These are phyloP conservation scores for Ascochyta viciae-villosae DNA, from an alignment of 2,329 filamentous ascomycete species.

Conservation along the genomic window DNA sequence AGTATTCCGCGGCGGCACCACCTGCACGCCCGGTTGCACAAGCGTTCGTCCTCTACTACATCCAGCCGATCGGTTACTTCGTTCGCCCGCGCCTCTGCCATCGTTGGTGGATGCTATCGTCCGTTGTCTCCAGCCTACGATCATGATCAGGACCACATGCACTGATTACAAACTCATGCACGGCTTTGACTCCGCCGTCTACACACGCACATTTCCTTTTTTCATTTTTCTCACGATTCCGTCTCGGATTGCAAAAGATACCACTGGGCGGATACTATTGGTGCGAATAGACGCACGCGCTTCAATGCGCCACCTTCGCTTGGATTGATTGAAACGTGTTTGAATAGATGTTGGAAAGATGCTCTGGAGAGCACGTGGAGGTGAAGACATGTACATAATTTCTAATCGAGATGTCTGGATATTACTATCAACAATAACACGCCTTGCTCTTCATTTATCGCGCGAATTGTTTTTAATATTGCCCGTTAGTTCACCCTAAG, in stretches of 20 bases:
- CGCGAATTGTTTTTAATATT: no score
- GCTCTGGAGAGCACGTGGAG: neutral
- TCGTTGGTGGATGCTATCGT: constrained; percentile 14
- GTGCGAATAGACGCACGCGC: constrained; percentile 11
- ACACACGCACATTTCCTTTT: constrained; percentile 5
- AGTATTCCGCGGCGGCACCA: constrained; percentile 3
- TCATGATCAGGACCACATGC: neutral
- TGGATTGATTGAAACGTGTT: neutral
- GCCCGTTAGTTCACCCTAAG: no score
- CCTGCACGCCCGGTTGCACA: constrained; percentile 6
- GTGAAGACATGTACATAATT: constrained; percentile 10
- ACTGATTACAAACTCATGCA: neutral
- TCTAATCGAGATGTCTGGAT: constrained; percentile 13
- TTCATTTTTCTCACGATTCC: neutral
- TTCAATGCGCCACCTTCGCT: constrained; percentile 12
- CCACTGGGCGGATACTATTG: constrained; percentile 9
- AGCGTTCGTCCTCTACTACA: constrained; percentile 6
- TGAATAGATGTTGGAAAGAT: constrained; percentile 1
- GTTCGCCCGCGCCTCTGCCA: constrained; percentile 10
- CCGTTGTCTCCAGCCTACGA: neutral
- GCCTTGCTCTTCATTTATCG: no score
- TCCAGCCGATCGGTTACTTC: constrained; percentile 7
- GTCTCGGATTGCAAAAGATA: constrained; percentile 10
- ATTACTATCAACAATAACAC: no score
- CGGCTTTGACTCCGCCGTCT: neutral